Evolutionary conservation across 257 asterid genomes (phyloP), one percentile per base, ranked within the genome.

Genomic region (Lantana camara): DNA sequence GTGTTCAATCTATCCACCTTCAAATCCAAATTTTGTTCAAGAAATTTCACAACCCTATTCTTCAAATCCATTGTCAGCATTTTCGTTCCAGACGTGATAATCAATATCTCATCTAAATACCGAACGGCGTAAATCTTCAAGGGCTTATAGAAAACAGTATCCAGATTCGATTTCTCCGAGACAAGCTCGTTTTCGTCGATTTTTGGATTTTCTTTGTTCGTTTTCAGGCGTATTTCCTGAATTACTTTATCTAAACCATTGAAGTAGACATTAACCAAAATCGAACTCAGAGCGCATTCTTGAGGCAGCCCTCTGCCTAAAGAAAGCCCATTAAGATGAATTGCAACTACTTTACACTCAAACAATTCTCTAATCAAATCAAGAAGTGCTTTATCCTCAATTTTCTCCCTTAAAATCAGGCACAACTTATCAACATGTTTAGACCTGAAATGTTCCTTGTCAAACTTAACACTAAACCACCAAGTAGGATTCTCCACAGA

Each of bases 271-370:
- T 87, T 87, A 21, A 85, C 57, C 73, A 93, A 80, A 70, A 87
- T 93, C 17, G 92, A 79, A 74, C 80, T 78, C 73, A 93, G 72
- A 7, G 77, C 77, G 54, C 89, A 90, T 81, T 90, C 99, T 79
- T 93, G 96, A 34, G 95, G 89, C 37, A 87, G 78, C 20, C 96
- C 96, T 74, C 88, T 93, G 37, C 95, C 92, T 58, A 87, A 69
- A 77, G 58, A 71, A 61, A 63, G 49, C 64, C 79, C 85, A 49
- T 87, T 85, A 19, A 93, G 78, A 53, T 77, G 75, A 66, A 90
- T 57, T 5, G 47, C 64, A 15, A 93, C 21, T 5, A 64, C 79
- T 24, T 69, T 77, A 40, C 57, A 78, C 4, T 75, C 71, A 57
- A 88, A 84, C 69, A 93, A 34, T 54, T 52, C 76, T 72, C 76